A percentile compares a stretch with the other conserved stretches of the same genome.
These are phyloP conservation scores for Craspedostauros australis DNA, from an alignment of 108 stramenopile species.

Conservation along the genomic window DNA sequence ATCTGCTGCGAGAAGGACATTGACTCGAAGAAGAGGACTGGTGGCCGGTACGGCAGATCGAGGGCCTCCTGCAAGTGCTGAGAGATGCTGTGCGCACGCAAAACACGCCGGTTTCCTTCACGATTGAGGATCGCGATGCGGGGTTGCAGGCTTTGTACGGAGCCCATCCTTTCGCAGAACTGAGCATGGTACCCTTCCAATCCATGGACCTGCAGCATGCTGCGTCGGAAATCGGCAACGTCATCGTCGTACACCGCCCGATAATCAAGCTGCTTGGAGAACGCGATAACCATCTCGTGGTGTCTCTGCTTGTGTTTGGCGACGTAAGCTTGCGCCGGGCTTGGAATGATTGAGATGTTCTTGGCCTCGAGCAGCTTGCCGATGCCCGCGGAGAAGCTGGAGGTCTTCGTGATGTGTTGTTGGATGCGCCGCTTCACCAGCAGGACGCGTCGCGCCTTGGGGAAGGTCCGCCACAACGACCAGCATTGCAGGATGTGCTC, in stretches of 20 bases:
- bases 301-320: neutral
- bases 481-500: slow-evolving; percentile 21
- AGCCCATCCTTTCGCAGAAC: no score
- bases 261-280: no score
- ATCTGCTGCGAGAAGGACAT: slow-evolving; percentile 7
- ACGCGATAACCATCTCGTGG: neutral
- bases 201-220: no score
- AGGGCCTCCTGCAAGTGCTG: neutral
- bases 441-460: slow-evolving; percentile 5
- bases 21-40: slow-evolving; percentile 1
- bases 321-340: neutral
- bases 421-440: neutral
- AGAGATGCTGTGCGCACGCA: neutral
- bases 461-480: slow-evolving; percentile 15
- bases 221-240: no score
- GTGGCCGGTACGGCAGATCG: neutral
- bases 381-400: no score
- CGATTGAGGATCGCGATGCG: slow-evolving; percentile 11
- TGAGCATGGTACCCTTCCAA: no score
- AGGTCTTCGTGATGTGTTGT: no score
- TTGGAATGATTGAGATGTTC: neutral
- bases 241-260: no score
- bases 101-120: neutral
- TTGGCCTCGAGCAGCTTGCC: slow-evolving; percentile 3
- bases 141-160: no score